Conservation (phyloP, 202 grass and related monocot species). For the Dendrocalamus latiflorus region DNA sequence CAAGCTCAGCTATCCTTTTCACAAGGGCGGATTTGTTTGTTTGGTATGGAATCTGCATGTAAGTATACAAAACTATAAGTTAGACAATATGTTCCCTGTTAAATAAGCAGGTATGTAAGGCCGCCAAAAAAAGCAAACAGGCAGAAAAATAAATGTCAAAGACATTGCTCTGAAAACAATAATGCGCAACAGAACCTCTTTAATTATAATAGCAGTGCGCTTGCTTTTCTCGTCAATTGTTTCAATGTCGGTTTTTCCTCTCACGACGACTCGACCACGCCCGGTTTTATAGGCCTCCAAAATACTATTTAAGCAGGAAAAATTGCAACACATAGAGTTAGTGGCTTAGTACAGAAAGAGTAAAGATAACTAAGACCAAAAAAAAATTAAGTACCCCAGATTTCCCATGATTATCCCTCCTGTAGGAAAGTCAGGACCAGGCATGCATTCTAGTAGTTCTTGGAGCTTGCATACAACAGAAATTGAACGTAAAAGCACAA, state of each 20-base stretch:
- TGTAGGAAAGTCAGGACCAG: constrained; percentile 95
- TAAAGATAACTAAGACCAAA: constrained; percentile 13
- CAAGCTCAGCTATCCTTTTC: constrained; percentile 88
- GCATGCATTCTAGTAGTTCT: constrained; percentile 95
- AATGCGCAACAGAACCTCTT: constrained; percentile 58
- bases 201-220: constrained; percentile 77
- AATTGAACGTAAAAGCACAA: constrained; percentile 12
- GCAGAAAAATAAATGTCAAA: constrained; percentile 1
- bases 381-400: constrained; percentile 50
- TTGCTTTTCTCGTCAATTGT: constrained; percentile 73
- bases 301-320: constrained; percentile 56
- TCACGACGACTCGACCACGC: constrained; percentile 72
- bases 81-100: not conserved
- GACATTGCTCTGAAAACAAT: constrained; percentile 14
- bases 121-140: not conserved
- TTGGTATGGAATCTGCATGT: constrained; percentile 92
- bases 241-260: constrained; percentile 86
- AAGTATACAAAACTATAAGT: constrained; percentile 32
- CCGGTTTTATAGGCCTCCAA: constrained; percentile 85
- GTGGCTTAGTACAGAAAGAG: constrained; percentile 6
- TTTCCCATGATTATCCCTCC: constrained; percentile 86
- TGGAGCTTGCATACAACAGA: constrained; percentile 60
- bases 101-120: not conserved
- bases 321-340: not conserved
- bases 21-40: constrained; percentile 89